Evolutionary conservation across 768 basidiomycete genomes (phyloP).

Genomic region (Amanita rimosa): DNA sequence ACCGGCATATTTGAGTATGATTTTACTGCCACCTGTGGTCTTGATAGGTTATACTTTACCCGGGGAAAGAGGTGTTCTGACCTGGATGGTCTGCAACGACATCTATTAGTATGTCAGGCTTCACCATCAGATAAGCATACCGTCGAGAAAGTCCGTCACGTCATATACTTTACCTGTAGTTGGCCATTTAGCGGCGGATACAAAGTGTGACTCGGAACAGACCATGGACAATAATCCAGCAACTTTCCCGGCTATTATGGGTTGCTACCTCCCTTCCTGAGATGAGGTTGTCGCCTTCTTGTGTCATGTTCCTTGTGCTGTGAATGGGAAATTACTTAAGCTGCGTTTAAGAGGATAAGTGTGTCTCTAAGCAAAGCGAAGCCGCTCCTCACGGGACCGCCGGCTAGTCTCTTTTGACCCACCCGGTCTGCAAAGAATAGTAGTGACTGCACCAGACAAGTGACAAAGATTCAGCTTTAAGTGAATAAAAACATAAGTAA

Average conservation of each 20-base stretch:
- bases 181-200: not conserved
- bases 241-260: slow-evolving; percentile 49
- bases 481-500: no score
- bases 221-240: slow-evolving; percentile 86
- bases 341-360: no score
- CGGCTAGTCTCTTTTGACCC: no score
- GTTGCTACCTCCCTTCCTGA: slow-evolving; percentile 40
- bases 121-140: slow-evolving; percentile 20
- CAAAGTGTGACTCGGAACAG: slow-evolving; percentile 7
- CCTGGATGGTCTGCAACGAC: slow-evolving; percentile 51
- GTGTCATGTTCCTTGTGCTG: not conserved
- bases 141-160: slow-evolving; percentile 68
- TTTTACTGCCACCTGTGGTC: slow-evolving; percentile 57
- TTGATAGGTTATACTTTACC: not conserved
- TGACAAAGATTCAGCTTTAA: no score
- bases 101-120: not conserved
- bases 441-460: no score
- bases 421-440: no score
- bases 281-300: slow-evolving; percentile 11
- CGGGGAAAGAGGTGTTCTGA: slow-evolving; percentile 8
- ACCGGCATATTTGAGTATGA: slow-evolving; percentile 83
- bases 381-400: no score
- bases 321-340: not conserved
- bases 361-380: no score
- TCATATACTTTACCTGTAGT: slow-evolving; percentile 63